Evolutionary conservation across 257 asterid genomes (phyloP).

Genomic region (Penstemon davidsonii): DNA sequence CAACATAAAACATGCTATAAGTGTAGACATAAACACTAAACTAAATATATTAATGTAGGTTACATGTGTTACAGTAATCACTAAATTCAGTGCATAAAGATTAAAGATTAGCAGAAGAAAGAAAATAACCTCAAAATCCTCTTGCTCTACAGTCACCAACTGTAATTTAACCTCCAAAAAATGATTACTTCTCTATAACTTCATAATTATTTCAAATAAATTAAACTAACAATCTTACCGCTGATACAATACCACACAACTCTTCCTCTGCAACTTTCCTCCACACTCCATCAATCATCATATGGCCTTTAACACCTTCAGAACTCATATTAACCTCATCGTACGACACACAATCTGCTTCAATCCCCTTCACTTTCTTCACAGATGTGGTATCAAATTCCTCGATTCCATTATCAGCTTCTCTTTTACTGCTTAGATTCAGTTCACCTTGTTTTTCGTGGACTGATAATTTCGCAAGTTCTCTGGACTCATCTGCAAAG

Average conservation of each 20-base stretch:
- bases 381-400: conserved; percentile 26
- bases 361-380: conserved; percentile 34
- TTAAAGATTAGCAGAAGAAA: too few relatives aligned
- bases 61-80: too few relatives aligned
- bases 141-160: not conserved
- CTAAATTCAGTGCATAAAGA: too few relatives aligned
- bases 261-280: conserved; percentile 53
- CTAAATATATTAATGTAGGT: too few relatives aligned
- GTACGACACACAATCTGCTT: conserved; percentile 22
- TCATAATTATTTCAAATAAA: not conserved
- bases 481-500: conserved; percentile 28
- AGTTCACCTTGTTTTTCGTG: conserved; percentile 23
- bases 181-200: not conserved
- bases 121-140: not conserved
- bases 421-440: conserved; percentile 48
- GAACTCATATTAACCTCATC: conserved; percentile 7
- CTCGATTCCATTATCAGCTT: conserved; percentile 38
- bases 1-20: too few relatives aligned
- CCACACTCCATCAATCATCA: conserved; percentile 78
- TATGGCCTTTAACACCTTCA: conserved; percentile 44
- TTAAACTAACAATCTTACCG: conserved; percentile 28
- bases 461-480: conserved; percentile 26
- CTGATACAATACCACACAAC: conserved; percentile 54
- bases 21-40: too few relatives aligned
- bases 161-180: not conserved